Evolutionary conservation across 2,329 filamentous ascomycete genomes (phyloP), one percentile per base, ranked within the genome.

Genomic region (Epichloe amarillans): DNA sequence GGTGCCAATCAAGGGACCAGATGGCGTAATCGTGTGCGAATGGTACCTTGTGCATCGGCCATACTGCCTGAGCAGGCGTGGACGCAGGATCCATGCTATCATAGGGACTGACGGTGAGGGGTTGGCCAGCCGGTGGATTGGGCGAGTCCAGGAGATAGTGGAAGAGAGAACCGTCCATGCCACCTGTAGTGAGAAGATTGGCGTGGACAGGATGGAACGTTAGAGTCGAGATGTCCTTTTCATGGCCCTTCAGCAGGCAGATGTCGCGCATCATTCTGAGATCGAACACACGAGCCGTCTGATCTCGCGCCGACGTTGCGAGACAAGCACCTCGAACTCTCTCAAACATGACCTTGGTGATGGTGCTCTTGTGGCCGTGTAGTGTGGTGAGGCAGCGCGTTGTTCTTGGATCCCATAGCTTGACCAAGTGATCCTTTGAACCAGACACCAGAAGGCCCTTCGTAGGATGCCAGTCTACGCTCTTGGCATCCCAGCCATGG

Each of bases 231-330:
- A 98, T 88, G 57, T 96, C 93, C 68, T 96, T 97, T 59, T 97
- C 90, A 64, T 97, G 90, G 7, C 93, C 93, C 58, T 91, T 86
- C 21, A 98, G 78, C 45, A 97, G 79, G 59, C 89, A 88, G 51
- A 97, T 90, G 65, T 98, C 93, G 55, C 93, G 86, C 93, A 98
- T 97, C 86, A 95, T 95, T 46, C 93, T 82, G 51, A 98, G 75
- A 65, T 98, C 93, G 61, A 97, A 97, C 44, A 98, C 82, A 53
- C 93, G 82, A 8, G 90, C 89, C 1, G 88, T 95, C 65, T 95
- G 88, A 62, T 98, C 93, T 64, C 93, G 80, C 42, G 90, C 93
- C 35, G 89, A 94, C 0, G 93, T 96, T 37, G 91, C 93, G 46
- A 98, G 77, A 54, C 95, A 84, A 56, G 84, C 78, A 33, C 88